Base-by-base conservation (phyloP, 2,329 filamentous ascomycete species). In the Xylaria sp. region DNA sequence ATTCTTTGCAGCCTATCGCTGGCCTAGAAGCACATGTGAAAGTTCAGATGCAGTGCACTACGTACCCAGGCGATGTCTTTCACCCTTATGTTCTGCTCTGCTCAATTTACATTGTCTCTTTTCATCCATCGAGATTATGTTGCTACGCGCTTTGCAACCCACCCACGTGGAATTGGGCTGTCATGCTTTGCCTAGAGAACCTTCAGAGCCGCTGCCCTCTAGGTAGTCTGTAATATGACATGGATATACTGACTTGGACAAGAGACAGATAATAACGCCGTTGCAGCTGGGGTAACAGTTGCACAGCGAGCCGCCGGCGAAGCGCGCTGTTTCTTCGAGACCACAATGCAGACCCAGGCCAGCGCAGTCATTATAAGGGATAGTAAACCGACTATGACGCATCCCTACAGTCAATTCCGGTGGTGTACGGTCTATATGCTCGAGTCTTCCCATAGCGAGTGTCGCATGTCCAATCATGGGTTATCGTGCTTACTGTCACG, bases 401-500 rank as follows among this genome's bases (percentile, higher is more conserved):
- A 51, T 50, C 44, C 28, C 39, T 63, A 48, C 46, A 39, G 44
- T 60, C 48, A 25, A 8, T 34, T 64, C 34, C 62, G 37, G 58
- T 64, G 64, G 58, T 62, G 46, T 64, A 46, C 65, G 55, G 34
- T 48, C 56, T 34, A 37, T 46, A 44, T n/a, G 28, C 25, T 41
- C 59, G 15, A 51, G 37, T 57, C 48, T 37, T 34, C 50, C 66
- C 70, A 66, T 69, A 65, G 66, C 66, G 60, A 70, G 57, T 55
- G 23, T 54, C 50, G 66, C 65, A 62, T 56, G 51, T 67, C 74
- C 74, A 75, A 72, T 74, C 74, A 73, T 59, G 60, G 55, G 54
- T 37, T 34, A 55, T 52, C 39, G 20, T 62, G 57, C 50, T 39
- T 37, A 55, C 13, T 18, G 48, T 70, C 66, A 65, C 70, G 65